Conservation (phyloP, 495 filamentous ascomycete genomes). For the Aspergillus biplanus region DNA sequence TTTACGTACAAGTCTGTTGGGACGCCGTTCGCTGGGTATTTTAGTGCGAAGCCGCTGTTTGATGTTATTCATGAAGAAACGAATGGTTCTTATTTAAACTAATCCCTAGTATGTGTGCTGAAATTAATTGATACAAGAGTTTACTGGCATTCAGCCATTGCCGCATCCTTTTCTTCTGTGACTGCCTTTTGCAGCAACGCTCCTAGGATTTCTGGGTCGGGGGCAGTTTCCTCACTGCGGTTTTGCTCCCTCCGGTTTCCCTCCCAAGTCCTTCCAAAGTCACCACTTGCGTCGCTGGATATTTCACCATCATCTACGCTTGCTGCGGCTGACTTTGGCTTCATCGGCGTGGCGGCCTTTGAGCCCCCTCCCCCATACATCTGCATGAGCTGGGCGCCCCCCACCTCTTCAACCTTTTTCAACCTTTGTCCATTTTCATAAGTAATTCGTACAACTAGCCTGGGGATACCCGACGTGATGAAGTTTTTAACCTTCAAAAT, state of each 20-base stretch:
- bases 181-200: too few relatives aligned
- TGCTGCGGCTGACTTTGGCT: neutral
- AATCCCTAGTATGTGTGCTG: neutral
- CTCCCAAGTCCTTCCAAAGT: too few relatives aligned
- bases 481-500: neutral
- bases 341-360: neutral
- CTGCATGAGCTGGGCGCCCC: neutral
- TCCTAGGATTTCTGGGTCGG: too few relatives aligned
- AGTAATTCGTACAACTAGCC: too few relatives aligned
- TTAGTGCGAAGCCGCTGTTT: slow-evolving; percentile 74
- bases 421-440: too few relatives aligned
- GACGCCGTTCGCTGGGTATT: slow-evolving; percentile 64
- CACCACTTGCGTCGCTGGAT: too few relatives aligned
- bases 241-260: too few relatives aligned
- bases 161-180: too few relatives aligned
- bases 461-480: too few relatives aligned
- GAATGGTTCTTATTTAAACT: slow-evolving; percentile 59
- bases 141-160: too few relatives aligned
- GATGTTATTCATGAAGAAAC: slow-evolving; percentile 72
- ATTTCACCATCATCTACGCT: neutral
- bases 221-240: too few relatives aligned
- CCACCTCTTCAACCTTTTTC: neutral
- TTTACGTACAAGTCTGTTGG: slow-evolving; percentile 73
- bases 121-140: too few relatives aligned
- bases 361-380: neutral